Conservation (phyloP, 2,329 filamentous ascomycete species). For the Lecanicillium sp. region DNA sequence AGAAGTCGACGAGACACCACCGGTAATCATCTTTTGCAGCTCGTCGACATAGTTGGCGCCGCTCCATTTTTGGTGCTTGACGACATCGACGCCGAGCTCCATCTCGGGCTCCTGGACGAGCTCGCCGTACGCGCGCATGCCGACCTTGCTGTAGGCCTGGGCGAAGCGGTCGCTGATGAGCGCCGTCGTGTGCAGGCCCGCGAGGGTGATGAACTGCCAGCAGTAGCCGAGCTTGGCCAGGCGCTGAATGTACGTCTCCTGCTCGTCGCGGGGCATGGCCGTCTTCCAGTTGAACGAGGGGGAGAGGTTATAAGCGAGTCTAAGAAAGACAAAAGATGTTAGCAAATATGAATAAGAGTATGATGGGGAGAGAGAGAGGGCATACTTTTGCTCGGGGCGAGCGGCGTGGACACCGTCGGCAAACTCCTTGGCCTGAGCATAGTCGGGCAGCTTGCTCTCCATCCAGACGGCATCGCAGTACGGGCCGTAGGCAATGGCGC, state of each 20-base stretch:
- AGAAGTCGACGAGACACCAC: slow-evolving; percentile 82
- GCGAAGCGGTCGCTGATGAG: slow-evolving; percentile 88
- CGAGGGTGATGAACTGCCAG: slow-evolving; percentile 99
- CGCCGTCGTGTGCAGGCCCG: slow-evolving; percentile 90
- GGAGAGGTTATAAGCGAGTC: slow-evolving; percentile 94
- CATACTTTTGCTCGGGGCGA: slow-evolving; percentile 93
- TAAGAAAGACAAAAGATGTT: slow-evolving; percentile 25
- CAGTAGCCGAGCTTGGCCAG: slow-evolving; percentile 86
- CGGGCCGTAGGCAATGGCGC: slow-evolving; percentile 83
- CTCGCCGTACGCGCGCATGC: slow-evolving; percentile 96
- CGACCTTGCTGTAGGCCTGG: slow-evolving; percentile 68
- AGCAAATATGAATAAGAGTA: slow-evolving; percentile 7
- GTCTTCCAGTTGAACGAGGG: slow-evolving; percentile 99
- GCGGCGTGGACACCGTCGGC: slow-evolving; percentile 88
- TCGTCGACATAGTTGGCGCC: slow-evolving; percentile 94
- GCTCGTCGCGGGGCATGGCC: slow-evolving; percentile 80
- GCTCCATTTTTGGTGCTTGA: slow-evolving; percentile 98
- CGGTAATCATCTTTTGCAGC: slow-evolving; percentile 92
- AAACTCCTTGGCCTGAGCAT: slow-evolving; percentile 83
- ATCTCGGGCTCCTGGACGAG: slow-evolving; percentile 98
- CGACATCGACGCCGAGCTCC: slow-evolving; percentile 80
- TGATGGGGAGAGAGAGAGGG: slow-evolving; percentile 13
- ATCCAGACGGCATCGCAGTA: slow-evolving; percentile 98
- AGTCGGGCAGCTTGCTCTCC: slow-evolving; percentile 97
- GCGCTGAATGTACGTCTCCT: slow-evolving; percentile 94